Conservation (phyloP, 2,329 filamentous ascomycete species). For the Stenocarpella maydis region DNA sequence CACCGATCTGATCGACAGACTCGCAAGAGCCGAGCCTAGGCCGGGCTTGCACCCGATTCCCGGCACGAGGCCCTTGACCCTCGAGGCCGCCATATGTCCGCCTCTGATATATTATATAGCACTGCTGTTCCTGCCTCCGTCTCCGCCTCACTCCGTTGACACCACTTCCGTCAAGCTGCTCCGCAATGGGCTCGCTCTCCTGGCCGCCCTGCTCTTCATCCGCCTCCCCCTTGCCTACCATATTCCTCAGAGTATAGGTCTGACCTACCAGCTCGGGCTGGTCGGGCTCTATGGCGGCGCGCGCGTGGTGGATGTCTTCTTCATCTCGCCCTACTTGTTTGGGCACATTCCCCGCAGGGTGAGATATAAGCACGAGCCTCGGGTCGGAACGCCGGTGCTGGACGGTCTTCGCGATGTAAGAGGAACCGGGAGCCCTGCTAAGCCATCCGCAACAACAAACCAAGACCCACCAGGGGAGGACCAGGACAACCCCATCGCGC, state of each 20-base stretch:
- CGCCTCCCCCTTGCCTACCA: slow-evolving; percentile 51
- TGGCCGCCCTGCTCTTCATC: slow-evolving; percentile 50
- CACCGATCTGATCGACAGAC: slow-evolving; percentile 37
- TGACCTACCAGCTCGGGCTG: slow-evolving; percentile 53
- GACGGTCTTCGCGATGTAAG: slow-evolving; percentile 33
- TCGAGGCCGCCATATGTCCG: slow-evolving; percentile 48
- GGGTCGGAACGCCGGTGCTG: slow-evolving; percentile 41
- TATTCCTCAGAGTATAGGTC: slow-evolving; percentile 52
- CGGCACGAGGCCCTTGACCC: slow-evolving; percentile 49
- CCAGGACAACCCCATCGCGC: not conserved
- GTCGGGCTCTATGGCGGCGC: slow-evolving; percentile 52
- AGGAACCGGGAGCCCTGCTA: not conserved
- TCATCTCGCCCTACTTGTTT: slow-evolving; percentile 51
- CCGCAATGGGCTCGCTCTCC: slow-evolving; percentile 48
- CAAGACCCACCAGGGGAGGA: not conserved
- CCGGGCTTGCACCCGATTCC: slow-evolving; percentile 51
- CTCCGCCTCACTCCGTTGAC: slow-evolving; percentile 47
- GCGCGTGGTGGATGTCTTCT: slow-evolving; percentile 52
- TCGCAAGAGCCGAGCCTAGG: slow-evolving; percentile 43
- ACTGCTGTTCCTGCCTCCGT: slow-evolving; percentile 49
- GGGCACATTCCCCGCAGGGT: slow-evolving; percentile 51
- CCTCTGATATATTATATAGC: slow-evolving; percentile 53
- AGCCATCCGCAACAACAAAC: not conserved
- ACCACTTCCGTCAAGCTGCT: slow-evolving; percentile 42
- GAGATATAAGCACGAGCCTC: slow-evolving; percentile 47